Evolutionary conservation across 1,284 basidiomycete genomes (phyloP), one percentile per base, ranked within the genome.

Genomic region (Tilletia horrida): DNA sequence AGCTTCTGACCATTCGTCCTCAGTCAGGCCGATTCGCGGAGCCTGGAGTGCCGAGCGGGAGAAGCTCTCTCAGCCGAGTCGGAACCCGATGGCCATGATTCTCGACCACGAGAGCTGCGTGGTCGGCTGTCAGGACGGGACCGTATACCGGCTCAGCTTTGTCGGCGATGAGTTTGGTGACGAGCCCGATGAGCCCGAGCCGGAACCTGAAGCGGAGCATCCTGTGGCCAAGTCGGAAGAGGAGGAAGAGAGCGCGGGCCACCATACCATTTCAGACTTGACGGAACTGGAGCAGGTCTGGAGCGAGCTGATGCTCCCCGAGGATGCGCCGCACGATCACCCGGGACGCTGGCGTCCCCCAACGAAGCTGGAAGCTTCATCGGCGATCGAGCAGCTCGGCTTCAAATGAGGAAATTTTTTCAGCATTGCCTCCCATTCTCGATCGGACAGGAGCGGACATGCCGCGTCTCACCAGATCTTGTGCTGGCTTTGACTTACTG

Each of bases 71-170:
- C 55, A 59, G 27, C 55, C 55, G 14, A 59, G 25, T 35, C 55
- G 55, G 31, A 78, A 78, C 50, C 77, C 77, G 11, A 76, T 78
- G 76, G 68, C 72, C 21, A 71, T 79, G 64, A 75, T 75, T 59
- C 50, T 76, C 48, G 77, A 79, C 61, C 75, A 76, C 64, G 77
- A 79, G 61, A 69, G 63, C 42, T 66, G 73, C 31, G 76, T 79
- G 8, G 72, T 78, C 9, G 77, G 77, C 11, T 76, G 73, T 40
- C 69, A 71, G 2, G 76, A 77, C 48, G 77, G 77, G 0, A 67
- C 73, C 23, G 71, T 79, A 48, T 79, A 79, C 63, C 62, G 73
- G 25, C 68, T 79, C 50, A 69, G 73, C 48, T 77, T 79, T 69
- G 72, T 76, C 29, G 77, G 77, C 6, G 69, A 69, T 29, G 64